Evolutionary conservation across 164 flowering plant species (phyloP), one percentile per base, ranked within the genome.

Genomic region (Liquidambar formosana): DNA sequence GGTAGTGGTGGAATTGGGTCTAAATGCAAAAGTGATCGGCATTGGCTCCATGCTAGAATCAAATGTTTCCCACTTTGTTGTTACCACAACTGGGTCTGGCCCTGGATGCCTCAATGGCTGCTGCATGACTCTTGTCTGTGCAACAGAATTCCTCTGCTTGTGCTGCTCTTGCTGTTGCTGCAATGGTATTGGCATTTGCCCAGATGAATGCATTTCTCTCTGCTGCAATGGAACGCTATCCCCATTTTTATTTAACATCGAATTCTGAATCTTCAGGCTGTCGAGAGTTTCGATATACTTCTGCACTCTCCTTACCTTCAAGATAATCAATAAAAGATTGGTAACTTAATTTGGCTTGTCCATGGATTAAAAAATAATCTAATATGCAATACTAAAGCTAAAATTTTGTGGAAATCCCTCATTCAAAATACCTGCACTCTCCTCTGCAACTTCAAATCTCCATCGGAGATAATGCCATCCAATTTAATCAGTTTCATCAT

Each of bases 391-490:
- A 33, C 4, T 33, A 33, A 33, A 33, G 41, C 41, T 33, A 33
- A 33, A 33, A 2, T 33, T 33, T 33, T 2, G 18, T 51, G 16
- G n/a, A 12, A 12, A 8, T 13, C 16, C 1, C 19, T 10, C 23
- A 21, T 46, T 54, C 41, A 52, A 12, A n/a, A 0, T 80, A 84
- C 88, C 84, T 82, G 85, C 72, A 63, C 63, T 73, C 63, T 75
- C 64, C 80, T 83, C 64, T 83, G 75, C 71, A 78, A 56, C 61
- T 81, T 85, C 12, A 78, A 41, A 38, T 80, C 82, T 68, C 84
- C 86, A 61, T 85, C 77, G 22, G 71, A 81, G 25, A 64, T 52
- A 66, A 85, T 65, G 18, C 68, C 84, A 71, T 85, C 89, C 73
- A 85, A 57, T 58, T 71, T 79, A 4, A 85, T 65, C 44, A 81